Base-by-base conservation (phyloP, 2,329 filamentous ascomycete species). In the Ampelomyces quisqualis region DNA sequence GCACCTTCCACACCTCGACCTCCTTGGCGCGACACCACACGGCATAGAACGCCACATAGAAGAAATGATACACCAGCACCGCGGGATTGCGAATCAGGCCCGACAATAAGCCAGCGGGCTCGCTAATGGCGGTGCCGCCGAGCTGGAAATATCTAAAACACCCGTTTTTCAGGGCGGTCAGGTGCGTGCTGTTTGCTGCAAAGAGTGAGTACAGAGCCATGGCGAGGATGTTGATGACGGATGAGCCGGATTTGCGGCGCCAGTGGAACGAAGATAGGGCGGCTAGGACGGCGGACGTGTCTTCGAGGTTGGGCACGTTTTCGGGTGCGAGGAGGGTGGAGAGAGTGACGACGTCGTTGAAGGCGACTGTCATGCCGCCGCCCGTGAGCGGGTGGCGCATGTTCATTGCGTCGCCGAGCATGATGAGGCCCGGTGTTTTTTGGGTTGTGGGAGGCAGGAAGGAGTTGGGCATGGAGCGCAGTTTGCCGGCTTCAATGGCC, bases 371-470 rank as follows among this genome's bases (percentile, higher is more conserved):
- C 93, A 98, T 98, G 57, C 93, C 93, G 53, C 93, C 93, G 38
- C 93, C 93, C 0, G 93, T 98, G 9, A 98, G 78, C 2, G 93
- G 93, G 71, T 98, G 93, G n/a, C 93, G 87, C 93, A 98, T 98
- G 74, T 98, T 98, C 78, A 95, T 85, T 10, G 93, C 91, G 66
- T 98, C 93, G 44, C 93, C 93, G 7, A 97, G 78, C 23, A 98
- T 75, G 34, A 95, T 77, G 45, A 95, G 72, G 3, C 88, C 88
- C 1, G 82, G 80, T 8, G 79, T 78, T 30, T 77, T 79, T 62
- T 87, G 86, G 45, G 86, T 86, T 1, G 82, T 79, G 0, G 93
- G 82, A 4, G 93, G 90, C 2, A 98, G 80, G 77, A 87, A 98
- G 47, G 86, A 91, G 71, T 97, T 98, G 37, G 93, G 93, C 93